Base-by-base conservation (phyloP, 2,329 filamentous ascomycete genomes). In the Arachnopeziza araneosa region DNA sequence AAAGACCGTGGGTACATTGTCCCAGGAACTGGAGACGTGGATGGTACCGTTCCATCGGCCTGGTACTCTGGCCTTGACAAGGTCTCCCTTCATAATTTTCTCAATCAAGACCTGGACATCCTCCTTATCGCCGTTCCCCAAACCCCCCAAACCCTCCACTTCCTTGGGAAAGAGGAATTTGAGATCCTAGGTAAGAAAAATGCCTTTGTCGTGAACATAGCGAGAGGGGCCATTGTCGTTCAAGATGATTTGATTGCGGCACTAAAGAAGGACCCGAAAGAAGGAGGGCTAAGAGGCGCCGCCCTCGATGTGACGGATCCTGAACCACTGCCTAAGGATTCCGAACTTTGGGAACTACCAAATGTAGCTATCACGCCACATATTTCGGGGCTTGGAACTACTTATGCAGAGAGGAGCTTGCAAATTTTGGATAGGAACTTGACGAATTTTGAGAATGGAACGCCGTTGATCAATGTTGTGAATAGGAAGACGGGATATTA, bases 241-340 rank as follows among this genome's bases (percentile, higher is more conserved):
- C 83, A 86, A 64, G 74, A 78, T n/a, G 83, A 82, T 6, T 68
- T 90, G 54, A 78, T 87, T 48, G 73, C 71, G 1, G 81, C 84
- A 1, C 69, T 89, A 36, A 73, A 73, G 60, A 69, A 68, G 26
- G 17, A 19, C 12, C 12, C 36, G 2, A 44, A 44, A 44, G 36
- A 44, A 6, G 80, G 79, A 0, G 77, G 79, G 1, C 69, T 90
- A 30, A 73, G 78, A 24, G 86, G 86, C 30, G 87, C 86, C 0
- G 84, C 85, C 2, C 72, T 89, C 44, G 87, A 90, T 74, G 86
- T 89, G 1, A 84, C 86, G 17, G 85, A 88, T 64, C 86, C 86
- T 0, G 87, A 90, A 68, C 87, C 87, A 0, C 70, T 89, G 64
- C 84, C 84, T 0, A 66, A 72, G 21, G 80, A 85, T 50, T 80